Evolutionary conservation across 1,284 basidiomycete genomes (phyloP).

Genomic region (Puccinia horiana): DNA sequence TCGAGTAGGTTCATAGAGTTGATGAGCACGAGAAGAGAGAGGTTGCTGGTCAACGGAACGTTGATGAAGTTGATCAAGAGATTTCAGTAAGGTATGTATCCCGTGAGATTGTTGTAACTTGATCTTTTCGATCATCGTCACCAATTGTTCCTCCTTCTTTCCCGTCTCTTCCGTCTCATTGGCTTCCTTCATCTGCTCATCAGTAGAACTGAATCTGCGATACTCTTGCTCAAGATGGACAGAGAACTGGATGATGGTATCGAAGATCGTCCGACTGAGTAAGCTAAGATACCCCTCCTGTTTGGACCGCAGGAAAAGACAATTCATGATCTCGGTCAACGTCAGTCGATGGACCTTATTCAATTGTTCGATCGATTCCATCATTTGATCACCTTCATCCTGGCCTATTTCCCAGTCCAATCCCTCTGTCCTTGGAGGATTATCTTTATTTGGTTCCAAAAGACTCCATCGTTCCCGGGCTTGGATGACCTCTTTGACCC

Average conservation of each 20-base stretch:
- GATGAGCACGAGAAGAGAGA: background rate
- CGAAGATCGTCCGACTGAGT: conserved; percentile 23
- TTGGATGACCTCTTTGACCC: background rate
- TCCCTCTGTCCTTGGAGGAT: background rate
- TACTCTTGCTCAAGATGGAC: conserved; percentile 4
- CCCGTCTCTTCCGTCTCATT: background rate
- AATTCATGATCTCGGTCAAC: conserved; percentile 32
- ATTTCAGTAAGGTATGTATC: conserved; percentile 14
- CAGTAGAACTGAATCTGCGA: background rate
- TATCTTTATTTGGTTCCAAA: background rate
- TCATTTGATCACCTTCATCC: background rate
- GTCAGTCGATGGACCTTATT: conserved; percentile 20
- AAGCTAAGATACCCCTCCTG: conserved; percentile 14
- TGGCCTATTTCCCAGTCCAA: background rate
- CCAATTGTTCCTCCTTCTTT: background rate
- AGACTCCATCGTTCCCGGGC: conserved; percentile 4
- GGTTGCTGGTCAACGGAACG: conserved; percentile 19
- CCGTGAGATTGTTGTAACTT: background rate
- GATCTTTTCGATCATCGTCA: conserved; percentile 9
- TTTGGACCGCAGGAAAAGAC: conserved; percentile 32
- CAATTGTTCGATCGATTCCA: conserved; percentile 24
- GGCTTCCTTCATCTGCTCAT: background rate
- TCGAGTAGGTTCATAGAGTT: too few species aligned
- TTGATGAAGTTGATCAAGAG: conserved; percentile 18
- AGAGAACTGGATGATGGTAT: conserved; percentile 30